These are phyloP conservation scores for Pseudogymnoascus sp. DNA, from an alignment of 2,329 filamentous ascomycete species.

Conservation along the genomic window DNA sequence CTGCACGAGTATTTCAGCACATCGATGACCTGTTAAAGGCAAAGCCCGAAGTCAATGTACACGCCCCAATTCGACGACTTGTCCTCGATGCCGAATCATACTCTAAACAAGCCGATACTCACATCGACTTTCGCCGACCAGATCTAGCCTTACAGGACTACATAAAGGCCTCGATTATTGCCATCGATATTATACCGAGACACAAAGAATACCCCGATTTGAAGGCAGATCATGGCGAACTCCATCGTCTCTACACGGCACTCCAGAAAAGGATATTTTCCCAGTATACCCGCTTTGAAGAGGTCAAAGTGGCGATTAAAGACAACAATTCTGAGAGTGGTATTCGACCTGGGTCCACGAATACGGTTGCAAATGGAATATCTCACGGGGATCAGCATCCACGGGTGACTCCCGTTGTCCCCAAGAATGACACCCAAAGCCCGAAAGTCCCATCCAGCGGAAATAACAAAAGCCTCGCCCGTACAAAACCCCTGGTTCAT, in stretches of 20 bases:
- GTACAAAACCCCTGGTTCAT: slow-evolving; percentile 39
- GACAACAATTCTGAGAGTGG: slow-evolving; percentile 58
- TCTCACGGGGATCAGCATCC: not conserved
- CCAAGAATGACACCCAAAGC: slow-evolving; percentile 17
- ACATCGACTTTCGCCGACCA: slow-evolving; percentile 56
- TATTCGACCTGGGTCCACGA: slow-evolving; percentile 29
- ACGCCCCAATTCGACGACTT: slow-evolving; percentile 44
- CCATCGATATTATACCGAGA: slow-evolving; percentile 65
- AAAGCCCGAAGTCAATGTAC: slow-evolving; percentile 26
- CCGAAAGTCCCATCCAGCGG: slow-evolving; percentile 17
- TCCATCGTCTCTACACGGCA: slow-evolving; percentile 41
- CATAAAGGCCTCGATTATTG: slow-evolving; percentile 71
- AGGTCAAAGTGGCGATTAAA: slow-evolving; percentile 53
- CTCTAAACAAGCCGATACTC: slow-evolving; percentile 53
- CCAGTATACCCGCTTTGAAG: slow-evolving; percentile 44
- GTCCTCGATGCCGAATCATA: slow-evolving; percentile 46
- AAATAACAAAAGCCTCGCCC: slow-evolving; percentile 36
- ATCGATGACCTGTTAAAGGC: slow-evolving; percentile 37
- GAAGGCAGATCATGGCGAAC: slow-evolving; percentile 45
- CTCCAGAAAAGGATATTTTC: slow-evolving; percentile 45
- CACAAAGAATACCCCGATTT: slow-evolving; percentile 68
- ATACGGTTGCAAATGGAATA: slow-evolving; percentile 7
- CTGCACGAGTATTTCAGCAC: slow-evolving; percentile 32
- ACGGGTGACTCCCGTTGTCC: not conserved
- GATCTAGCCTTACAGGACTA: slow-evolving; percentile 80